A percentile compares a stretch with the other conserved stretches of the same genome.
Evolutionary conservation across 1,284 basidiomycete species (phyloP).

Genomic region (Tausonia pullulans): DNA sequence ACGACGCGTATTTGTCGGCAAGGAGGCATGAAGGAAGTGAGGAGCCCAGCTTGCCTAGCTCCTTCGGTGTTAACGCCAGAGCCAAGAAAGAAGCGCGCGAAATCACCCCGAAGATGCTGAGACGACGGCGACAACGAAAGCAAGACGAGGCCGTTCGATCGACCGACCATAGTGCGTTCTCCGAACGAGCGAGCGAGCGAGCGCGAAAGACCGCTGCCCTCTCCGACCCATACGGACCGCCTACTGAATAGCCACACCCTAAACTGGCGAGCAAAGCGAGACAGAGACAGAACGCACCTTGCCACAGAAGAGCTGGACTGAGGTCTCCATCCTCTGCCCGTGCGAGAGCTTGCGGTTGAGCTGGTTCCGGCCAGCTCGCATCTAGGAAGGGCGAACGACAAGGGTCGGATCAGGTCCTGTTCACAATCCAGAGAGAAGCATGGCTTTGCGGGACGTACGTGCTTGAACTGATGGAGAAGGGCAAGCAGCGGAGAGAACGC

Average conservation of each 20-base stretch:
- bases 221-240: too few species aligned
- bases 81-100: too few species aligned
- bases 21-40: too few species aligned
- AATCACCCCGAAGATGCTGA: neutral
- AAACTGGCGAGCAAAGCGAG: too few species aligned
- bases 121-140: neutral
- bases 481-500: too few species aligned
- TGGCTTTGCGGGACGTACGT: neutral
- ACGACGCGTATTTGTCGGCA: too few species aligned
- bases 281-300: neutral
- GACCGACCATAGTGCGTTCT: too few species aligned
- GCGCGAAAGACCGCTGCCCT: neutral
- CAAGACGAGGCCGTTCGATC: too few species aligned
- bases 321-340: conserved; percentile 6
- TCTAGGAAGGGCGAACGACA: neutral
- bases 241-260: too few species aligned
- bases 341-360: conserved; percentile 6
- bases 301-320: conserved; percentile 6
- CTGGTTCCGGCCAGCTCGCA: conserved; percentile 11
- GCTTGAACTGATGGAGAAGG: conserved; percentile 10
- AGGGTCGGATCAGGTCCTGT: neutral
- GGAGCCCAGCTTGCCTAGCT: too few species aligned
- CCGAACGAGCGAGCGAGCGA: too few species aligned
- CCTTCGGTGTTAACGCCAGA: too few species aligned
- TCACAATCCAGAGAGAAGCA: neutral